These are phyloP conservation scores for Fraxinus pennsylvanica DNA, from an alignment of 257 asterid genomes.

Conservation along the genomic window DNA sequence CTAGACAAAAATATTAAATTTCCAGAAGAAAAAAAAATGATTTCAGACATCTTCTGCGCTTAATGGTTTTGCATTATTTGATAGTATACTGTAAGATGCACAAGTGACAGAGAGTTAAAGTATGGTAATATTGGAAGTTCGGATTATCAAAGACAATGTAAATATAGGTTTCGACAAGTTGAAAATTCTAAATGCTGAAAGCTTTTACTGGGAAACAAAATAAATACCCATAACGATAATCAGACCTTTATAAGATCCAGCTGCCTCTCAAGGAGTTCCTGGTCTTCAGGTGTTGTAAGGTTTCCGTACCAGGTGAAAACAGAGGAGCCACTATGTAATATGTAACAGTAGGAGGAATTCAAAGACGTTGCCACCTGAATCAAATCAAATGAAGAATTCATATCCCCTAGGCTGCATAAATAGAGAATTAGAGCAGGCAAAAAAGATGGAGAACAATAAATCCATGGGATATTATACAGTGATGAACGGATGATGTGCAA, in stretches of 20 bases:
- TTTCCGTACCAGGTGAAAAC: slow-evolving; percentile 89
- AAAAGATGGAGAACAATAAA: slow-evolving; percentile 5
- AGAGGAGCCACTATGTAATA: slow-evolving; percentile 77
- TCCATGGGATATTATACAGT: too few species aligned
- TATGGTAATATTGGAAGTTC: neutral
- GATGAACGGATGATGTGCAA: too few species aligned
- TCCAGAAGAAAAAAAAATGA: neutral
- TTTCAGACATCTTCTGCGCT: neutral
- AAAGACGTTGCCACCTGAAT: slow-evolving; percentile 88
- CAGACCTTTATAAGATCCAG: slow-evolving; percentile 89
- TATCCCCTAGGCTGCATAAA: slow-evolving; percentile 21
- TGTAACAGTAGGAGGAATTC: slow-evolving; percentile 91
- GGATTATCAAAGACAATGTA: neutral
- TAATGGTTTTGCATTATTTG: neutral
- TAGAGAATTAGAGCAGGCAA: neutral
- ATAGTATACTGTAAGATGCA: slow-evolving; percentile 3
- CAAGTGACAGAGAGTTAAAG: neutral
- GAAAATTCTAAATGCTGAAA: slow-evolving; percentile 6
- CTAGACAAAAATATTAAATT: neutral
- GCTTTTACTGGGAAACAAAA: slow-evolving; percentile 20
- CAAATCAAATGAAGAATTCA: slow-evolving; percentile 23
- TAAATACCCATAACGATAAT: slow-evolving; percentile 20
- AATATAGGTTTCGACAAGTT: neutral
- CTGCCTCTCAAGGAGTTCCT: slow-evolving; percentile 94
- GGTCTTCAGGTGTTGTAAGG: slow-evolving; percentile 83